Conservation (phyloP, 805 yeast species). For the Saturnispora ahearnii region DNA sequence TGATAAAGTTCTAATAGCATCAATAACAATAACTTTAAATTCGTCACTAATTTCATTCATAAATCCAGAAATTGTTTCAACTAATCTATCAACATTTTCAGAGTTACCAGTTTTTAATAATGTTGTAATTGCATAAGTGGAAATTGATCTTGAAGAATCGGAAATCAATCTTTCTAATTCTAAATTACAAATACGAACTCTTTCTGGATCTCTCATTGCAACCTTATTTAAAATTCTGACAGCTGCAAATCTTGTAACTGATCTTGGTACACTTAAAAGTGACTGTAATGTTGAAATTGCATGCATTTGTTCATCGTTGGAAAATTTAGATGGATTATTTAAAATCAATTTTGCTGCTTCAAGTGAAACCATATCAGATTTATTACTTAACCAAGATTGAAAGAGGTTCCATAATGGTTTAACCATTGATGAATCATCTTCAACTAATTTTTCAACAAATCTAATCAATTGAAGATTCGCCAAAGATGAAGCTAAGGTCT, state of each 20-base stretch:
- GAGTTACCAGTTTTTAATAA: slow-evolving; percentile 90
- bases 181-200: slow-evolving; percentile 65
- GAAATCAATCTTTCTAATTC: slow-evolving; percentile 83
- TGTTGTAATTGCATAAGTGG: slow-evolving; percentile 96
- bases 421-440: slow-evolving; percentile 60
- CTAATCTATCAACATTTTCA: slow-evolving; percentile 79
- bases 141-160: slow-evolving; percentile 83
- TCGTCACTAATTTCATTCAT: slow-evolving; percentile 95
- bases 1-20: slow-evolving; percentile 87
- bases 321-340: slow-evolving; percentile 39
- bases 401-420: slow-evolving; percentile 56
- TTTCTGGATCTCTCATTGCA: slow-evolving; percentile 75
- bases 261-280: slow-evolving; percentile 78
- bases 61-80: slow-evolving; percentile 76
- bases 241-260: slow-evolving; percentile 87
- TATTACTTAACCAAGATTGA: slow-evolving; percentile 63
- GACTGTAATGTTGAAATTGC: slow-evolving; percentile 70
- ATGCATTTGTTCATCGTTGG: slow-evolving; percentile 55
- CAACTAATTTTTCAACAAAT: slow-evolving; percentile 61
- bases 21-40: slow-evolving; percentile 88
- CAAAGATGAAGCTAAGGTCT: slow-evolving; percentile 63
- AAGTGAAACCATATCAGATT: slow-evolving; percentile 80
- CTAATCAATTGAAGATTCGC: slow-evolving; percentile 83
- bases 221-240: slow-evolving; percentile 80
- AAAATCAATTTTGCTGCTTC: slow-evolving; percentile 81